Evolutionary conservation across 1,139 yeast species (phyloP).

Genomic region (Blastobotrys buckinghamii): DNA sequence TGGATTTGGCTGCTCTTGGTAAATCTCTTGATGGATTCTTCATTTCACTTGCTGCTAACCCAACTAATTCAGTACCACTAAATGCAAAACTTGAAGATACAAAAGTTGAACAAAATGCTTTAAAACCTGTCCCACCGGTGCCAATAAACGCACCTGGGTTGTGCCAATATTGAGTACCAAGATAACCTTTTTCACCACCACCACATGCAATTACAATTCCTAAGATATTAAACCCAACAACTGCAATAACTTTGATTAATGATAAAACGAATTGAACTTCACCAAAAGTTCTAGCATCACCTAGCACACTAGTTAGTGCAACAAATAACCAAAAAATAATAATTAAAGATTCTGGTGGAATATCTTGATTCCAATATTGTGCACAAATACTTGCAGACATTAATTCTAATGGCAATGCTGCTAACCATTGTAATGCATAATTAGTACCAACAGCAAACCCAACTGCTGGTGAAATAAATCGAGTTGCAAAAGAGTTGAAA

Average conservation of each 20-base stretch:
- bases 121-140: constrained; percentile 46
- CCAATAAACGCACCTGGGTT: constrained; percentile 51
- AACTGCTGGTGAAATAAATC: constrained; percentile 59
- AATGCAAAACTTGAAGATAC: constrained; percentile 47
- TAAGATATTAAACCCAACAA: constrained; percentile 56
- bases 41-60: constrained; percentile 80
- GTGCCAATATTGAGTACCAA: constrained; percentile 61
- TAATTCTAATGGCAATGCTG: constrained; percentile 67
- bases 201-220: constrained; percentile 57
- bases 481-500: constrained; percentile 47
- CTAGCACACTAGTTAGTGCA: constrained; percentile 54
- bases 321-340: constrained; percentile 57
- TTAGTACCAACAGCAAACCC: constrained; percentile 83
- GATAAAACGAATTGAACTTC: constrained; percentile 66
- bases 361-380: constrained; percentile 52
- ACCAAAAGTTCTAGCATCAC: constrained; percentile 69
- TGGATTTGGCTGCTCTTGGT: constrained; percentile 64
- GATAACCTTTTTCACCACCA: constrained; percentile 47
- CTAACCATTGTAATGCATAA: constrained; percentile 70
- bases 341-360: constrained; percentile 54
- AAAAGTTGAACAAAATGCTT: constrained; percentile 41
- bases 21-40: constrained; percentile 60
- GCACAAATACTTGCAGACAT: constrained; percentile 71
- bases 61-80: constrained; percentile 75
- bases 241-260: constrained; percentile 53